Base-by-base conservation (phyloP, 176 grass and related monocot genomes). In the Thalia dealbata region DNA sequence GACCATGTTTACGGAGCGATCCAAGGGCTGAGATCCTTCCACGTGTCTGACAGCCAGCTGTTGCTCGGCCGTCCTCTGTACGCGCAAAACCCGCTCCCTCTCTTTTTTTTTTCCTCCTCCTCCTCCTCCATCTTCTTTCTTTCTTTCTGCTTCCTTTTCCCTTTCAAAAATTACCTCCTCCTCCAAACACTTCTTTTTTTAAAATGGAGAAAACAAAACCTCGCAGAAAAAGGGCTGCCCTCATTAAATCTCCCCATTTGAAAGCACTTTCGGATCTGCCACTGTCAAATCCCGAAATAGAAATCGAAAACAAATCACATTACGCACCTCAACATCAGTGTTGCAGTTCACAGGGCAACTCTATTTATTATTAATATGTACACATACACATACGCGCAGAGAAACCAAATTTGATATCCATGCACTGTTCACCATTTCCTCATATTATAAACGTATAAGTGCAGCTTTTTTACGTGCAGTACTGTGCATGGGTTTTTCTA, bases 401-500 rank as follows among this genome's bases (percentile, higher is more conserved):
- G 32, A 1, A 38, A n/a, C n/a, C 32, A 38, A 38, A 38, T 38
- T 38, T 38, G 32, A 38, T 38, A 38, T 38, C 32, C 32, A 38
- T 38, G 1, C 29, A 23, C 35, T 68, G 65, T 68, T 68, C 15
- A 68, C 22, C 8, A 0, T 30, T 4, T 23, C 35, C 65, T 43
- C 18, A 43, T 43, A 68, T 43, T 68, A 43, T 68, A 68, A 68
- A 19, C 65, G 32, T 68, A 68, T 68, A 64, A 68, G 28, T 68
- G 65, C 65, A 68, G 38, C 65, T 30, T 68, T 66, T 68, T 68
- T 68, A 41, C 38, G 30, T 44, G 65, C 30, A 44, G 35, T 68
- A 68, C 65, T 68, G 18, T 68, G 65, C 35, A 44, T 67, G 65
- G 35, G 30, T 68, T 43, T 48, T 68, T 68, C 65, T 68, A 68